Base-by-base conservation (phyloP, 805 yeast genomes). In the Metschnikowia kunwiensis region DNA sequence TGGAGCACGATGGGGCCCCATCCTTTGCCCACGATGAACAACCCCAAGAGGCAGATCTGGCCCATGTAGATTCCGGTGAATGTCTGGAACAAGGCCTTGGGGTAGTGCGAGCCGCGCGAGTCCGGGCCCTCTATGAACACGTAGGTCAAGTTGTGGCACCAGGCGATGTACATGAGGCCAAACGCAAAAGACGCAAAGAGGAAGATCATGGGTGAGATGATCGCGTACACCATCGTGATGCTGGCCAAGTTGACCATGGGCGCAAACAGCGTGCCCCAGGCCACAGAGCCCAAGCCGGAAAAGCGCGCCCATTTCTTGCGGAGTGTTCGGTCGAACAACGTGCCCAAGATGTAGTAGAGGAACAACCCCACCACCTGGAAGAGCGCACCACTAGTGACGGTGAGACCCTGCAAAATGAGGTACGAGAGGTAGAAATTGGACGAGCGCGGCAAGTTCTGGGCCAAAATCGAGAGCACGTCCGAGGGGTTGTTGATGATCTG, bases 1-100 rank as follows among this genome's bases (percentile, higher is more conserved):
- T 84, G 86, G 36, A 91, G 62, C 3, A 81, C 85, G 46, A 88
- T 72, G 24, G 96, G 95, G 29, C 96, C 97, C 96, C 96, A 91
- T 27, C 94, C 83, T 69, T 86, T 86, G 43, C 94, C 88, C 38
- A 91, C 94, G 12, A 78, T 85, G 57, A 87, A 89, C 38, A 93
- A 61, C 37, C 96, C 97, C 36, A 93, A 57, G 45, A 93, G 51
- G 68, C 96, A 86, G 15, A 88, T 63, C 61, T 91, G 89, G 25
- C 95, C 95, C 29, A 91, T 58, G 58, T 91, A 91, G 28, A 93
- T 60, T 40, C 98, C 98, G 24, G 81, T 80, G 57, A 91, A 73
- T 1, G 94, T 82, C 64, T 91, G 97, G 68, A 79, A 84, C 34
- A 91, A 60, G 2, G 97, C 96, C 44, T 86, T 77, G 43, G 96